phyloP scores from a whole-genome alignment of 1,139 yeast species.

The Candida freyschussii region DNA sequence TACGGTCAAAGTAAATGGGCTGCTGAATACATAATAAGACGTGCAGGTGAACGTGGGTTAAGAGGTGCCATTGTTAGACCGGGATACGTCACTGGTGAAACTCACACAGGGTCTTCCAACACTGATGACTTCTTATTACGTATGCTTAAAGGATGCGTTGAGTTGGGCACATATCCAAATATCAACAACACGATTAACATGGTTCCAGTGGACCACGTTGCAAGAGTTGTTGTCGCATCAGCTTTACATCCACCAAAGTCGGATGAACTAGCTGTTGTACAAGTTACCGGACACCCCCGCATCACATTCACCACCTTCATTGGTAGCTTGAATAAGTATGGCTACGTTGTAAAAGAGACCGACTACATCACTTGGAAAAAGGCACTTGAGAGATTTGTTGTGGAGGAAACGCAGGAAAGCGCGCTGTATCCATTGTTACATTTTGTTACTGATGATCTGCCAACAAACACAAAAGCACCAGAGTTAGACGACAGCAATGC shows the following conservation, averaged over 20 bases:
- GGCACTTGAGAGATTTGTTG: conserved; percentile 70
- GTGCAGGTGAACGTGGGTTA: conserved; percentile 83
- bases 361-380: conserved; percentile 79
- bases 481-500: conserved; percentile 89
- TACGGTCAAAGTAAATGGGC: conserved; percentile 99
- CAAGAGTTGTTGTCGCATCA: conserved; percentile 80
- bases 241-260: conserved; percentile 68
- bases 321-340: conserved; percentile 59
- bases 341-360: conserved; percentile 58
- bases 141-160: conserved; percentile 91
- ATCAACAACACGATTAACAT: conserved; percentile 85
- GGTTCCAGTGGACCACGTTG: conserved; percentile 98
- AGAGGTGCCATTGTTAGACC: conserved; percentile 90
- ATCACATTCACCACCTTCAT: conserved; percentile 72
- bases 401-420: conserved; percentile 64
- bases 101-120: conserved; percentile 79
- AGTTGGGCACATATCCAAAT: conserved; percentile 80
- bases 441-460: conserved; percentile 88
- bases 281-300: conserved; percentile 97
- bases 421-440: conserved; percentile 92
- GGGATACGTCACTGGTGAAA: conserved; percentile 90
- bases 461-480: conserved; percentile 89
- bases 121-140: conserved; percentile 94
- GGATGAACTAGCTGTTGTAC: conserved; percentile 65
- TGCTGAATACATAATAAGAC: conserved; percentile 82